Conservation (phyloP, 805 yeast genomes). For the Candida sanyiensis region DNA sequence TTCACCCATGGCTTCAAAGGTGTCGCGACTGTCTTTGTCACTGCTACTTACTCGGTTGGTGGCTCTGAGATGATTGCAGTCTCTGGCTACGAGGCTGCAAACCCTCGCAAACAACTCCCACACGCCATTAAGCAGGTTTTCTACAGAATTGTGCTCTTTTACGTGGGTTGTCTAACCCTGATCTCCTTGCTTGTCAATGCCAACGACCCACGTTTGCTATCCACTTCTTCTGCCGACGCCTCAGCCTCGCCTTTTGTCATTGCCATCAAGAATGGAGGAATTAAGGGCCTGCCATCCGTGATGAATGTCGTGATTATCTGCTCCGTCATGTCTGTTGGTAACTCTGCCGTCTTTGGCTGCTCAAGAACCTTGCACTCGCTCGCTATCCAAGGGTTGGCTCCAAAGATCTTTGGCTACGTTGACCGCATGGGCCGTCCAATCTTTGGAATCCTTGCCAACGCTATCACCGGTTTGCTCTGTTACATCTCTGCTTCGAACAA, state of each 20-base stretch:
- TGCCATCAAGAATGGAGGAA: conserved; percentile 35
- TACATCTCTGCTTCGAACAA: conserved; percentile 39
- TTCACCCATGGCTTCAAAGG: conserved; percentile 55
- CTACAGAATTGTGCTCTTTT: conserved; percentile 48
- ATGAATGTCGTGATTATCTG: conserved; percentile 37
- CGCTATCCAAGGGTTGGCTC: conserved; percentile 42
- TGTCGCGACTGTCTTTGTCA: conserved; percentile 47
- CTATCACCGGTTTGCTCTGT: conserved; percentile 37
- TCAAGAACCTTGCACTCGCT: conserved; percentile 47
- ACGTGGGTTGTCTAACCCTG: conserved; percentile 38
- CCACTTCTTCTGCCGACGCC: conserved; percentile 26
- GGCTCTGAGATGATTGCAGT: conserved; percentile 50
- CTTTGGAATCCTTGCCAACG: conserved; percentile 37
- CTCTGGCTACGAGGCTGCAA: conserved; percentile 43
- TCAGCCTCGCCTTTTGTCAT: conserved; percentile 46
- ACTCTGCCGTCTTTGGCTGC: conserved; percentile 52
- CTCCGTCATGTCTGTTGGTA: conserved; percentile 42
- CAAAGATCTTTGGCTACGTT: conserved; percentile 36
- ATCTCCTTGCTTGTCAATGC: conserved; percentile 45
- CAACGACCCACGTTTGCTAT: conserved; percentile 31
- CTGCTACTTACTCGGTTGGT: conserved; percentile 50
- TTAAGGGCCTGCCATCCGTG: conserved; percentile 33
- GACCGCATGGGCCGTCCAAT: conserved; percentile 48
- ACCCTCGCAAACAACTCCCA: conserved; percentile 45
- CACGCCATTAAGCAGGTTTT: conserved; percentile 50